Conservation (phyloP, 805 yeast genomes). For the Candida tallmaniae region DNA sequence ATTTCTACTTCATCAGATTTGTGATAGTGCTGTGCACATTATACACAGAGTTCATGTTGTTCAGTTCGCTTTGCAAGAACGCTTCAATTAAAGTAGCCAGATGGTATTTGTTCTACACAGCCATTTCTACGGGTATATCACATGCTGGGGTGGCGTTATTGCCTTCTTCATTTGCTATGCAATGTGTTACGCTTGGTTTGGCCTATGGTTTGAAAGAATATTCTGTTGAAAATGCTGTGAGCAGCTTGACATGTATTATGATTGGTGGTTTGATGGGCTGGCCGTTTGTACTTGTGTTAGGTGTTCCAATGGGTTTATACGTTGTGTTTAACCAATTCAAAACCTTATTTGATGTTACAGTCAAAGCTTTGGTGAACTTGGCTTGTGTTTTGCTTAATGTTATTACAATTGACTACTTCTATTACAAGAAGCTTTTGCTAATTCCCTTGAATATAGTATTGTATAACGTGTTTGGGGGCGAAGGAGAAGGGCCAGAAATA, state of each 20-base stretch:
- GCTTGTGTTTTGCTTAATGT: constrained; percentile 19
- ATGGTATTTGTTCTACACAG: constrained; percentile 60
- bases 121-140: constrained; percentile 74
- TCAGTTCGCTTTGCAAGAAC: constrained; percentile 30
- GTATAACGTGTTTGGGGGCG: constrained; percentile 72
- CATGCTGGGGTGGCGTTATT: constrained; percentile 84
- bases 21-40: constrained; percentile 34
- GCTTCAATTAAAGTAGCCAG: constrained; percentile 42
- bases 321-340: constrained; percentile 1
- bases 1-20: constrained; percentile 53
- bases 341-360: constrained; percentile 1
- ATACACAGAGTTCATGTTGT: constrained; percentile 52
- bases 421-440: constrained; percentile 56
- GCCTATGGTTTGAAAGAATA: constrained; percentile 26
- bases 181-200: constrained; percentile 41
- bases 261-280: constrained; percentile 84
- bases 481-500: constrained; percentile 79
- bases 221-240: constrained; percentile 10
- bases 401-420: constrained; percentile 50
- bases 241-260: constrained; percentile 39
- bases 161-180: constrained; percentile 74
- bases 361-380: constrained; percentile 12
- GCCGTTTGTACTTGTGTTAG: constrained; percentile 77
- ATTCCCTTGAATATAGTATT: constrained; percentile 80
- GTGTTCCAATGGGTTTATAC: constrained; percentile 53